Evolutionary conservation across 2,329 filamentous ascomycete genomes (phyloP).

Genomic region (Paraconiothyrium brasiliense): DNA sequence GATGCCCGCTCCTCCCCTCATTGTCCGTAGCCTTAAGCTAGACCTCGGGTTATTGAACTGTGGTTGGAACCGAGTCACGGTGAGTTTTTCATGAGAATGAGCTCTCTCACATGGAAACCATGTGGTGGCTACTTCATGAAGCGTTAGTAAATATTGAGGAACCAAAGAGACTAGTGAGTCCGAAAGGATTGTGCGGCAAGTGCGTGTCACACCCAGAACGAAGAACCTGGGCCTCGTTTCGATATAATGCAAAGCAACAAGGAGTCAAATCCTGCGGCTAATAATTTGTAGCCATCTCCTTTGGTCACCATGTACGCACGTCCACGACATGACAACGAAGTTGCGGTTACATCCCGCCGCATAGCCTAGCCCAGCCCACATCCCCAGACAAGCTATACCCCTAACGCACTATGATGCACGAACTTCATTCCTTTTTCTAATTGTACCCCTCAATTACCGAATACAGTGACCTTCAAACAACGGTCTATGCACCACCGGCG

Average conservation of each 20-base stretch:
- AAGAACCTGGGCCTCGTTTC: background rate
- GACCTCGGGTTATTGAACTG: background rate
- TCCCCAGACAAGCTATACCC: background rate
- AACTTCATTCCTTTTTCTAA: conserved; percentile 14
- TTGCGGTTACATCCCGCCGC: background rate
- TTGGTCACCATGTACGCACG: background rate
- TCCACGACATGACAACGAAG: background rate
- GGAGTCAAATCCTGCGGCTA: background rate
- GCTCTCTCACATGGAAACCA: background rate
- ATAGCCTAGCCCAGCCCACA: background rate
- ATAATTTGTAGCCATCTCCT: background rate
- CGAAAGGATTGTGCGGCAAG: background rate
- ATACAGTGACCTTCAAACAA: conserved; percentile 1
- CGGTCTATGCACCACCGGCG: conserved; percentile 19
- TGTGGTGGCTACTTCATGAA: background rate
- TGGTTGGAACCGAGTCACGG: background rate
- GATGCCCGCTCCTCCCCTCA: conserved; percentile 20
- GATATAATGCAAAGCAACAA: background rate
- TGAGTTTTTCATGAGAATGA: conserved; percentile 8
- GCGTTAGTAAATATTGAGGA: background rate
- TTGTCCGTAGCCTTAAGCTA: conserved; percentile 23
- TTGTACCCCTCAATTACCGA: conserved; percentile 1
- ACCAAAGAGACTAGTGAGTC: background rate
- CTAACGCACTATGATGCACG: conserved; percentile 17
- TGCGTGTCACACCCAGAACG: background rate